Conservation (phyloP, 495 filamentous ascomycete species). For the Penicillium canariense region DNA sequence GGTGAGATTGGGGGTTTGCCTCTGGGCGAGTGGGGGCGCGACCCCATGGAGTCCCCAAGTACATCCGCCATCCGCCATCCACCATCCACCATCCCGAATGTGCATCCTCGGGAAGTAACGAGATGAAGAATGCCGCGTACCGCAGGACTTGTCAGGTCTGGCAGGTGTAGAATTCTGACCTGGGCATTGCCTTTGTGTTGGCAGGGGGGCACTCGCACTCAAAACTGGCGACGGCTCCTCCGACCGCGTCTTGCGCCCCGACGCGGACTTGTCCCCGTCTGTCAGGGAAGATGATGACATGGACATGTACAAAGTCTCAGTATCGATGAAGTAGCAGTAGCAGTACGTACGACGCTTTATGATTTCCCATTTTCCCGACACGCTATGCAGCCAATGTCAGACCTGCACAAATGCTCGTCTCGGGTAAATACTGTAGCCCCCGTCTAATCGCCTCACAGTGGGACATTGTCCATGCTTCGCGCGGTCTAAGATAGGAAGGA, state of each 20-base stretch:
- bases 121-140: background rate
- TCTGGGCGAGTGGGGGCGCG: background rate
- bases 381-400: background rate
- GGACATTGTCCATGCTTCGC: too few species aligned
- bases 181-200: background rate
- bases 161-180: background rate
- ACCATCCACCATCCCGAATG: background rate
- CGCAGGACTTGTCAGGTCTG: background rate
- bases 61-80: too few species aligned
- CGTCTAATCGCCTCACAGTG: too few species aligned
- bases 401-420: background rate
- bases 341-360: background rate
- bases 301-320: too few species aligned
- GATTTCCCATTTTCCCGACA: background rate
- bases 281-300: too few species aligned
- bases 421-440: background rate
- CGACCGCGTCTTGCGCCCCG: background rate
- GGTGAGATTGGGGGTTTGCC: constrained; percentile 6
- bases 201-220: background rate
- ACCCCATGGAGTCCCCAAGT: too few species aligned
- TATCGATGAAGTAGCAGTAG: background rate
- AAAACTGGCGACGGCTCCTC: background rate
- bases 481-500: too few species aligned
- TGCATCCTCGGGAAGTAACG: background rate
- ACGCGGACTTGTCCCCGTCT: too few species aligned